Percentiles rank a stretch among this genome's conserved stretches.
Evolutionary conservation across 768 basidiomycete genomes (phyloP).

Genomic region (Gelatoporia subvermispora): DNA sequence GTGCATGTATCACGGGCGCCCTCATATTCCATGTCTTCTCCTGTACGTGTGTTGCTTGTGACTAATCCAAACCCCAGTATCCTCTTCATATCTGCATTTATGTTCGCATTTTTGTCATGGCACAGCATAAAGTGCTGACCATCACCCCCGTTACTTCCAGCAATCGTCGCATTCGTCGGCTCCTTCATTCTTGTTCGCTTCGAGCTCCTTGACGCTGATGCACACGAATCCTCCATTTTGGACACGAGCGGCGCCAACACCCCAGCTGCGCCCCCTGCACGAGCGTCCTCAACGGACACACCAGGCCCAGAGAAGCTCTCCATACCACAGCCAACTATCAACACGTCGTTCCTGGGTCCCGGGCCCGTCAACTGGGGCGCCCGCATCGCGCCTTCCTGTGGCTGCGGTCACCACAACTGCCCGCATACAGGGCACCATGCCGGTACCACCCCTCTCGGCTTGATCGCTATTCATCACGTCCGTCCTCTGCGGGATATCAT

Average conservation of each 20-base stretch:
- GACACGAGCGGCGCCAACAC: slow-evolving; percentile 3
- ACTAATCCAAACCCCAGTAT: slow-evolving; percentile 15
- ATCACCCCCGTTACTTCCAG: slow-evolving; percentile 15
- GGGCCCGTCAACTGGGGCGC: background rate
- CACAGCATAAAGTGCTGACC: no score
- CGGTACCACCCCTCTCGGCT: background rate
- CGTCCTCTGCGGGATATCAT: no score
- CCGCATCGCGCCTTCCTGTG: background rate
- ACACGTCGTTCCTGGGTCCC: background rate
- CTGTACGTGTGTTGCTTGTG: background rate
- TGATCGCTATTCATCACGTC: no score
- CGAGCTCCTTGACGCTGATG: slow-evolving; percentile 48
- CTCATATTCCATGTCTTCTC: slow-evolving; percentile 25
- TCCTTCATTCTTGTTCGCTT: slow-evolving; percentile 53
- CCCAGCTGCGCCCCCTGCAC: background rate
- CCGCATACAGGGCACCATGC: background rate
- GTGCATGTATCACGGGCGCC: slow-evolving; percentile 44
- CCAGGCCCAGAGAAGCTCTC: background rate
- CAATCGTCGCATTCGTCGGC: slow-evolving; percentile 46
- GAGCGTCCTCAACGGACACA: no score
- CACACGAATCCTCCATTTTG: slow-evolving; percentile 33
- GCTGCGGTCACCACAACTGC: no score
- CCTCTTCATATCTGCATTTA: slow-evolving; percentile 35
- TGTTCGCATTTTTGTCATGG: slow-evolving; percentile 28
- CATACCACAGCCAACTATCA: background rate